Evolutionary conservation across 2,329 filamentous ascomycete genomes (phyloP).

Genomic region (Trichocomaceae sp.): DNA sequence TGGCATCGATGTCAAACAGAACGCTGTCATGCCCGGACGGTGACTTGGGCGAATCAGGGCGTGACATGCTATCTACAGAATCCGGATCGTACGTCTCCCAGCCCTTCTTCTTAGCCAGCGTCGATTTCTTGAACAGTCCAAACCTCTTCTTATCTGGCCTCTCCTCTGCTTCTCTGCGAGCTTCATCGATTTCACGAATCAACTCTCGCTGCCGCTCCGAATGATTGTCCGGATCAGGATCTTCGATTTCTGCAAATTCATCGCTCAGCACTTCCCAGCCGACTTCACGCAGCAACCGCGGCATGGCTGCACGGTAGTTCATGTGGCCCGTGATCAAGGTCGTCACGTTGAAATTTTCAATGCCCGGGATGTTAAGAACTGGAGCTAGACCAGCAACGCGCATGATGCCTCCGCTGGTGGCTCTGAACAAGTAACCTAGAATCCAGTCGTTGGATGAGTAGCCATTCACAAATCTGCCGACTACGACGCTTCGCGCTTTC

Average conservation of each 20-base stretch:
- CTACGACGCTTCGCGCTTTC: conserved; percentile 71
- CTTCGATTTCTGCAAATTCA: conserved; percentile 94
- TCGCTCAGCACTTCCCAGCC: conserved; percentile 89
- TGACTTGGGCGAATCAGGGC: conserved; percentile 22
- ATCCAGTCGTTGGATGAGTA: conserved; percentile 98
- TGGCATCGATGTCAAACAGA: conserved; percentile 92
- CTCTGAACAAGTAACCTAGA: conserved; percentile 85
- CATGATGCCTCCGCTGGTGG: conserved; percentile 87
- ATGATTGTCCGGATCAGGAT: conserved; percentile 93
- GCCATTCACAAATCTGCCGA: conserved; percentile 90
- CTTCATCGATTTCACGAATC: conserved; percentile 94
- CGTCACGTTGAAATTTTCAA: conserved; percentile 88
- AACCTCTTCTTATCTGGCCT: conserved; percentile 68
- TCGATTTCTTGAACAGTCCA: conserved; percentile 75
- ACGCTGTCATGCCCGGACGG: conserved; percentile 45
- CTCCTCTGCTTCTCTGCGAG: conserved; percentile 75
- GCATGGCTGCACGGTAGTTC: conserved; percentile 93
- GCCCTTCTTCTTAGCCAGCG: conserved; percentile 65
- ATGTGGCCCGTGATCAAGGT: conserved; percentile 85
- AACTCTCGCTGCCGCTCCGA: conserved; percentile 79
- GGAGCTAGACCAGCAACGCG: conserved; percentile 76
- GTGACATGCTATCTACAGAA: conserved; percentile 25
- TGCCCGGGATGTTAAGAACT: conserved; percentile 65
- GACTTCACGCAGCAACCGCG: conserved; percentile 73
- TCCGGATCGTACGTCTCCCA: conserved; percentile 90